Conservation (phyloP, 768 basidiomycete genomes). For the Kwoniella sp. region DNA sequence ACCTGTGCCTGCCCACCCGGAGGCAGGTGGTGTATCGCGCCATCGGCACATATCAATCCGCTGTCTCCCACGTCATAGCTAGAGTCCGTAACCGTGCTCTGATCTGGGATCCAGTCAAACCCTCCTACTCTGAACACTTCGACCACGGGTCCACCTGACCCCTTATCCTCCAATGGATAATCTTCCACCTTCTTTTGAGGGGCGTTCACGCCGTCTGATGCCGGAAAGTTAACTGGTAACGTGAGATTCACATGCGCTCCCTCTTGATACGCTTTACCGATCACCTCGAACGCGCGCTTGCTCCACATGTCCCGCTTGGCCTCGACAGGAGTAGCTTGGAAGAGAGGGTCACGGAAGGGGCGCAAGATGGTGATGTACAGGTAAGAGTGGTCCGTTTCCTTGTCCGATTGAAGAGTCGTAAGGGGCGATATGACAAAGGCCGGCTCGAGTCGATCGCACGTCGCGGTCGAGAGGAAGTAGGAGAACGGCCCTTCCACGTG, state of each 20-base stretch:
- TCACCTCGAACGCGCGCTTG: conserved; percentile 55
- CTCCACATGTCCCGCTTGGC: conserved; percentile 2
- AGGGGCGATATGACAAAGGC: conserved; percentile 71
- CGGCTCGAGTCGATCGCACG: conserved; percentile 81
- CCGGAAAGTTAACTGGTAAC: too few species aligned
- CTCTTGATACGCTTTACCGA: conserved; percentile 69
- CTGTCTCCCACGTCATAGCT: conserved; percentile 6
- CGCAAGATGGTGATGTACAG: conserved; percentile 75
- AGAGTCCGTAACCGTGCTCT: conserved; percentile 1
- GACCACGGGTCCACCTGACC: conserved; percentile 58
- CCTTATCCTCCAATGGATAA: conserved; percentile 51
- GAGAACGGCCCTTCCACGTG: conserved; percentile 70
- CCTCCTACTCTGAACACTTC: conserved; percentile 74
- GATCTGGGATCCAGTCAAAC: conserved; percentile 83
- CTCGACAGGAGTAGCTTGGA: conserved; percentile 36
- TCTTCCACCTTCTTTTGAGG: conserved; percentile 49
- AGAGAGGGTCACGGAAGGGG: conserved; percentile 53
- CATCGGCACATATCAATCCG: conserved; percentile 69
- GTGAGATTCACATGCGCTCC: conserved; percentile 65
- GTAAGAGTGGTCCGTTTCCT: conserved; percentile 37
- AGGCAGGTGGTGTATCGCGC: conserved; percentile 63
- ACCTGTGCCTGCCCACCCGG: conserved; percentile 57
- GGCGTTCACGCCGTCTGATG: too few species aligned
- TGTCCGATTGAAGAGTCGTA: conserved; percentile 52
- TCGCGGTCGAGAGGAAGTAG: conserved; percentile 77